Evolutionary conservation across 345 rosid species (phyloP).

Genomic region (Diplotaxis tenuifolia): DNA sequence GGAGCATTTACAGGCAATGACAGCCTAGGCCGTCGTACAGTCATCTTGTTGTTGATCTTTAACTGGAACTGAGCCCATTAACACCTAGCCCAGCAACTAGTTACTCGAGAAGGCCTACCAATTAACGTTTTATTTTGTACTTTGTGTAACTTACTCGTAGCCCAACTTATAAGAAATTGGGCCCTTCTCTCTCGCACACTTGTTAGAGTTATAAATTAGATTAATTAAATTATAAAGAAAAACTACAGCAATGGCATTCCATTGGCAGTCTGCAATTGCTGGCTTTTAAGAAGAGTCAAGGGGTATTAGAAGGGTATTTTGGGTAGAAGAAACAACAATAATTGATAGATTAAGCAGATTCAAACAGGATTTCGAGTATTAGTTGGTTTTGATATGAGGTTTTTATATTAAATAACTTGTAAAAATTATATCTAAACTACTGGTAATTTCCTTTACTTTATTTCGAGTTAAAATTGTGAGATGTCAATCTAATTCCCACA

Average conservation of each 20-base stretch:
- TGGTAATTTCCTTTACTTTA: not conserved
- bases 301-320: conserved; percentile 7
- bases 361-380: not conserved
- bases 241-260: not conserved
- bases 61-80: not conserved
- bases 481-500: too few relatives aligned
- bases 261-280: not conserved
- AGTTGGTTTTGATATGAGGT: not conserved
- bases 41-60: not conserved
- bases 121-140: not conserved
- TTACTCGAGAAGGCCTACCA: not conserved
- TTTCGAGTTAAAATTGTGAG: not conserved
- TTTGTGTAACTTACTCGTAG: not conserved
- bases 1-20: not conserved
- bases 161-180: not conserved
- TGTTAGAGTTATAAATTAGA: not conserved
- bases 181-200: not conserved
- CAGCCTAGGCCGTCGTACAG: not conserved
- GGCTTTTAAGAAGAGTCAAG: conserved; percentile 21
- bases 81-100: not conserved
- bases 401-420: not conserved
- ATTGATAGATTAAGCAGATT: not conserved
- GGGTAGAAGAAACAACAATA: not conserved
- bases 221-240: not conserved
- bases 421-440: not conserved